Percentiles rank a stretch among this genome's conserved stretches.
Evolutionary conservation across 2,329 filamentous ascomycete genomes (phyloP).

Genomic region (Exophiala xenobiotica): DNA sequence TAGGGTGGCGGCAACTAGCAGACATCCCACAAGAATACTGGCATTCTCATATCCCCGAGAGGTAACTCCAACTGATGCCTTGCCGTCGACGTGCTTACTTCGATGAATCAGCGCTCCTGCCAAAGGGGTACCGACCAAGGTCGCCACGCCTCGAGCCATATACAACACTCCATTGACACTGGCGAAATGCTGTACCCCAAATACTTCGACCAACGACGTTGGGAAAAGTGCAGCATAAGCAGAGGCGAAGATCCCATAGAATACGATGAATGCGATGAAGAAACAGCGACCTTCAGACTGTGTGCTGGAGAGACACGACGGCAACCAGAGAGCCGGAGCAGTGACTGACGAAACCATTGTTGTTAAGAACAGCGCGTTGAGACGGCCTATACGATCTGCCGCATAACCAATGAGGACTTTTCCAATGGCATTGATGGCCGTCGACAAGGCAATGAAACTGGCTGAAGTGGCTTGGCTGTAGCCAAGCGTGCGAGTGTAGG

Average conservation of each 20-base stretch:
- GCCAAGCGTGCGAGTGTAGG: constrained; percentile 39
- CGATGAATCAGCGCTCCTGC: neutral
- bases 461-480: constrained; percentile 37
- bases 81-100: too few species aligned
- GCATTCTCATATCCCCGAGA: neutral
- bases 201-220: constrained; percentile 30
- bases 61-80: neutral
- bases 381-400: constrained; percentile 39
- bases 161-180: neutral
- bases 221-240: constrained; percentile 43
- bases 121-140: neutral
- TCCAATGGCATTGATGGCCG: constrained; percentile 39
- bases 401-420: constrained; percentile 39
- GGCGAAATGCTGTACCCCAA: neutral
- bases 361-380: constrained; percentile 39
- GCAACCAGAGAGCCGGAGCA: neutral
- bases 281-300: constrained; percentile 18
- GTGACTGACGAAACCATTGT: constrained; percentile 14
- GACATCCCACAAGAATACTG: neutral
- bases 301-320: too few species aligned
- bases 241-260: constrained; percentile 39
- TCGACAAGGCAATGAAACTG: constrained; percentile 41
- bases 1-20: neutral
- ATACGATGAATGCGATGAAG: constrained; percentile 31
- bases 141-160: neutral